Evolutionary conservation across 2,329 filamentous ascomycete species (phyloP).

Genomic region (Aureobasidium sp.): DNA sequence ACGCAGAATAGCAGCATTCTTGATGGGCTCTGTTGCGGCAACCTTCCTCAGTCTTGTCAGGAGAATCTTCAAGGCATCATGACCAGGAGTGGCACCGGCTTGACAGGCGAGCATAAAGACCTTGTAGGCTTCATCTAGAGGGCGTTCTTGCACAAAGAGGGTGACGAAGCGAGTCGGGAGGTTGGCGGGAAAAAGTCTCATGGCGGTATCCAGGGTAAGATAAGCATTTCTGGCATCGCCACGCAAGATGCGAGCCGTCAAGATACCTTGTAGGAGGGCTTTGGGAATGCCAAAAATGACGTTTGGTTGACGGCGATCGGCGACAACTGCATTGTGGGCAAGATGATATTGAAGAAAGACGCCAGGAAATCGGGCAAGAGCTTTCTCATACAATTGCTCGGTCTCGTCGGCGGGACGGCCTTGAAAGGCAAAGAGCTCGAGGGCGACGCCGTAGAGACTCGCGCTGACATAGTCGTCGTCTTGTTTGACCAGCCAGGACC

Average conservation of each 20-base stretch:
- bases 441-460: constrained; percentile 42
- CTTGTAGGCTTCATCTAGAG: constrained; percentile 41
- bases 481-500: constrained; percentile 41
- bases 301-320: constrained; percentile 33
- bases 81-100: constrained; percentile 32
- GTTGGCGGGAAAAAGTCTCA: constrained; percentile 41
- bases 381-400: constrained; percentile 40
- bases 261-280: constrained; percentile 42
- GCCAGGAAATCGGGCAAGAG: constrained; percentile 41
- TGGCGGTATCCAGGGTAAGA: constrained; percentile 42
- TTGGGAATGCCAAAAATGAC: constrained; percentile 34
- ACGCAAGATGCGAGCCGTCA: constrained; percentile 39
- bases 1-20: constrained; percentile 25
- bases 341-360: constrained; percentile 42
- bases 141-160: constrained; percentile 40
- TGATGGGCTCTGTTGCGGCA: background rate
- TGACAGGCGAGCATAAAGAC: constrained; percentile 44
- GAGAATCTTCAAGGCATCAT: constrained; percentile 28
- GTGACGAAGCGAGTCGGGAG: constrained; percentile 38
- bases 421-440: constrained; percentile 41
- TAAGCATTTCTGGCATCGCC: constrained; percentile 45
- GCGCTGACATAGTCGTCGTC: constrained; percentile 35
- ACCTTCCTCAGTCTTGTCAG: constrained; percentile 27
- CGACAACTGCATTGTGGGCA: constrained; percentile 40
- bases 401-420: constrained; percentile 35